Evolutionary conservation across 108 stramenopile species (phyloP).

Genomic region (Stephanodiscus triporus): DNA sequence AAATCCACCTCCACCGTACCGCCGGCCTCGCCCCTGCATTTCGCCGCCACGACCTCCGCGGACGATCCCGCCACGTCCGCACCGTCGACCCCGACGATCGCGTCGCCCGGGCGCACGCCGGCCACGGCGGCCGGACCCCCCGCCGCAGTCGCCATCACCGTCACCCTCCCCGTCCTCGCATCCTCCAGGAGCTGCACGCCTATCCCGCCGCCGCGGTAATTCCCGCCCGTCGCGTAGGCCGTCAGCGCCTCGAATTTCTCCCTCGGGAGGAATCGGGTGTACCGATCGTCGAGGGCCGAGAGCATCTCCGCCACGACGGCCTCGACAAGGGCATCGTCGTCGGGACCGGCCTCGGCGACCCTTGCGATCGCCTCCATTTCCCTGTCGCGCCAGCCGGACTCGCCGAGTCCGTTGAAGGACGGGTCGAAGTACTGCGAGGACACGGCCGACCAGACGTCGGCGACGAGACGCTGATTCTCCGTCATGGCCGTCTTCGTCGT

Average conservation of each 20-base stretch:
- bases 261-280: constrained; percentile 53
- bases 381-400: constrained; percentile 53
- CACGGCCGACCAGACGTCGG: constrained; percentile 63
- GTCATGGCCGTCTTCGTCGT: constrained; percentile 18
- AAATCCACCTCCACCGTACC: constrained; percentile 35
- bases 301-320: constrained; percentile 53
- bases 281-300: constrained; percentile 52
- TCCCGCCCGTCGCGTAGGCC: constrained; percentile 44
- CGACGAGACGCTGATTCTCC: constrained; percentile 57
- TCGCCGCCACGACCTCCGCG: constrained; percentile 60
- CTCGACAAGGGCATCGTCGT: constrained; percentile 48
- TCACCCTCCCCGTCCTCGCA: constrained; percentile 33
- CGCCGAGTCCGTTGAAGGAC: constrained; percentile 59
- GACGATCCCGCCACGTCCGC: constrained; percentile 42
- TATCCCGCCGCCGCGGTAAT: constrained; percentile 27
- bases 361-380: constrained; percentile 41
- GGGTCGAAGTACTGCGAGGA: constrained; percentile 56
- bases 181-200: constrained; percentile 61
- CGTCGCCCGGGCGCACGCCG: constrained; percentile 56
- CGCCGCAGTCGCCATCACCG: constrained; percentile 40
- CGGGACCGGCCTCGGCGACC: constrained; percentile 55
- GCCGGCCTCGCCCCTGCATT: constrained; percentile 52
- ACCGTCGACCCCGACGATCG: constrained; percentile 51
- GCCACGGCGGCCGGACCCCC: constrained; percentile 49
- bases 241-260: constrained; percentile 54